These are phyloP conservation scores for Exophiala xenobiotica DNA, from an alignment of 2,329 filamentous ascomycete species.

Conservation along the genomic window DNA sequence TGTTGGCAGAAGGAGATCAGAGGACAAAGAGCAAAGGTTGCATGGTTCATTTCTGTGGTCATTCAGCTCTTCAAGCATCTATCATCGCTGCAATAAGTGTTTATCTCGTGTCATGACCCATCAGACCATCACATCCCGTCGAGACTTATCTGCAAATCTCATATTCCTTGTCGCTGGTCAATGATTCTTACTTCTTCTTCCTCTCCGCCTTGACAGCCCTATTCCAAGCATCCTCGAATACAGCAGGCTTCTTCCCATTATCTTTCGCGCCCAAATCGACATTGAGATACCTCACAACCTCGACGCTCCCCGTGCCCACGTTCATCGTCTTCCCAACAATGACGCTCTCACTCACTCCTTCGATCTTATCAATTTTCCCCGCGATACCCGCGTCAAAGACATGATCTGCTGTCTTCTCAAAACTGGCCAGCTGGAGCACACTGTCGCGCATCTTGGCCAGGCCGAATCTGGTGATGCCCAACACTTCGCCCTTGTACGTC, in stretches of 20 bases:
- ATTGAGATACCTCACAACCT: slow-evolving; percentile 76
- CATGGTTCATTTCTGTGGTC: no score
- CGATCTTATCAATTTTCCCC: slow-evolving; percentile 88
- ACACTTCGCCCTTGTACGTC: slow-evolving; percentile 97
- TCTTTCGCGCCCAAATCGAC: slow-evolving; percentile 57
- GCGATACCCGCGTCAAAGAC: slow-evolving; percentile 89
- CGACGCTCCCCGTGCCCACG: slow-evolving; percentile 87
- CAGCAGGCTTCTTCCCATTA: slow-evolving; percentile 56
- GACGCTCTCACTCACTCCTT: slow-evolving; percentile 94
- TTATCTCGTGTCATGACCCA: no score
- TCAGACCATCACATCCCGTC: no score
- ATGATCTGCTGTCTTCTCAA: slow-evolving; percentile 98
- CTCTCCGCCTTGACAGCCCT: slow-evolving; percentile 5
- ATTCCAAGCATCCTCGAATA: slow-evolving; percentile 65
- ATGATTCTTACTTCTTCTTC: slow-evolving; percentile 11
- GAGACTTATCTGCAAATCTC: no score
- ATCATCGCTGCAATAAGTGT: no score
- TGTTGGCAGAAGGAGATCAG: no score
- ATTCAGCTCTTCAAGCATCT: no score
- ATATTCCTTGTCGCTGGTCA: no score
- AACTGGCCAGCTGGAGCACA: slow-evolving; percentile 89
- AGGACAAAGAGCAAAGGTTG: no score
- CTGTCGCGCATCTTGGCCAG: slow-evolving; percentile 94
- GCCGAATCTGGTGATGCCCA: slow-evolving; percentile 95
- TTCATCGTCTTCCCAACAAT: slow-evolving; percentile 97